Evolutionary conservation across 306 rosid species (phyloP).

Genomic region (Arachis hypogaea): DNA sequence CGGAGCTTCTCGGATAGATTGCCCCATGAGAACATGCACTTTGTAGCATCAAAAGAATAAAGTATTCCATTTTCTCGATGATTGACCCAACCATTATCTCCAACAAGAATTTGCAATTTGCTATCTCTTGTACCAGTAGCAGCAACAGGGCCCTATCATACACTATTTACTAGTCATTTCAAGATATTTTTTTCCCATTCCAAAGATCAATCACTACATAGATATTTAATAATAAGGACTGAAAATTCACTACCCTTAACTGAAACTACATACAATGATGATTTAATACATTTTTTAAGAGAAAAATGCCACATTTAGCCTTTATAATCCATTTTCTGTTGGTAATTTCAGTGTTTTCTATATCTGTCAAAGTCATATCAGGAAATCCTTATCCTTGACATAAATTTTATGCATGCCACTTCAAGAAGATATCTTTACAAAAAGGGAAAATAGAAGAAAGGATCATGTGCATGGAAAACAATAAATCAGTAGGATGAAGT

Average conservation of each 20-base stretch:
- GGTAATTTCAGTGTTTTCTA: slow-evolving; percentile 16
- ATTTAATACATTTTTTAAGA: background rate
- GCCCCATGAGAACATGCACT: slow-evolving; percentile 99
- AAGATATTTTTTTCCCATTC: slow-evolving; percentile 1
- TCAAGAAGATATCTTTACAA: background rate
- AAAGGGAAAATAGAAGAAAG: background rate
- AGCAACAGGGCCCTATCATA: slow-evolving; percentile 80
- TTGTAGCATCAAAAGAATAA: slow-evolving; percentile 84
- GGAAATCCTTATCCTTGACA: slow-evolving; percentile 23
- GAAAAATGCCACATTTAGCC: background rate
- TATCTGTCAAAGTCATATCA: slow-evolving; percentile 27
- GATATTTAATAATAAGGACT: slow-evolving; percentile 28
- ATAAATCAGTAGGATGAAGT: slow-evolving; percentile 24
- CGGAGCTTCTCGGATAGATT: slow-evolving; percentile 93
- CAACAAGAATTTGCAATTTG: slow-evolving; percentile 79
- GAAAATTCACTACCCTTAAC: slow-evolving; percentile 13
- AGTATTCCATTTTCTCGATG: slow-evolving; percentile 88
- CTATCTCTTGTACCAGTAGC: slow-evolving; percentile 92
- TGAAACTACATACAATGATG: slow-evolving; percentile 1
- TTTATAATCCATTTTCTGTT: background rate
- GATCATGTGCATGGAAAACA: background rate
- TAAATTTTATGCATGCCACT: slow-evolving; percentile 9
- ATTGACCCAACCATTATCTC: slow-evolving; percentile 92
- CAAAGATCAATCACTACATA: slow-evolving; percentile 27
- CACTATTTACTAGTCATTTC: slow-evolving; percentile 35